A percentile compares a stretch with the other conserved stretches of the same genome.
Conservation (phyloP, 2,329 filamentous ascomycete species). For the Macrophomina phaseolina region DNA sequence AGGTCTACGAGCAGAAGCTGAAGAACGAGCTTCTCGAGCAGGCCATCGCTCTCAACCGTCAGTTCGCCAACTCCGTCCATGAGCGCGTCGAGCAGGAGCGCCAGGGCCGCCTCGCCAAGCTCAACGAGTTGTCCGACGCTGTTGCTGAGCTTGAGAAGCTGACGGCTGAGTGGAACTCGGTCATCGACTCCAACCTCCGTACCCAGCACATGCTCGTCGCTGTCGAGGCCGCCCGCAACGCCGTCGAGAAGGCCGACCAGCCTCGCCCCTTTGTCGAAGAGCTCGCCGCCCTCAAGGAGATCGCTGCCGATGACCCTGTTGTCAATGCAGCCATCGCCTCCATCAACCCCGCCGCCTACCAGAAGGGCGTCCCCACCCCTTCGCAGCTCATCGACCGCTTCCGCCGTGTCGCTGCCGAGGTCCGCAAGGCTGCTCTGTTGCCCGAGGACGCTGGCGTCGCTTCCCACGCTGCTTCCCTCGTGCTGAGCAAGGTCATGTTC, state of each 20-base stretch:
- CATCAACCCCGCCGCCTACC: slow-evolving; percentile 92
- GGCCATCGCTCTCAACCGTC: slow-evolving; percentile 83
- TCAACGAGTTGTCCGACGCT: slow-evolving; percentile 77
- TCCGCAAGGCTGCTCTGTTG: slow-evolving; percentile 90
- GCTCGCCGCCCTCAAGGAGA: slow-evolving; percentile 92
- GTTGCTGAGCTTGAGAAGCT: slow-evolving; percentile 87
- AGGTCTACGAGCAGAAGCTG: slow-evolving; percentile 81
- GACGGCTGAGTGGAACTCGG: slow-evolving; percentile 85
- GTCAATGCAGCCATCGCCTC: slow-evolving; percentile 95
- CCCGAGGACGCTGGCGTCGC: slow-evolving; percentile 94
- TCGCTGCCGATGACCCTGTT: slow-evolving; percentile 81
- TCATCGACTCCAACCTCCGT: slow-evolving; percentile 87
- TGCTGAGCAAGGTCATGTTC: slow-evolving; percentile 94
- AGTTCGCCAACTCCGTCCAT: slow-evolving; percentile 80
- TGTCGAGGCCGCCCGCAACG: slow-evolving; percentile 87
- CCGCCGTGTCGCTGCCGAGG: slow-evolving; percentile 87
- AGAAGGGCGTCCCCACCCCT: slow-evolving; percentile 83
- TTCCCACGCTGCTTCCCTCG: slow-evolving; percentile 86
- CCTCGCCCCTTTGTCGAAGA: slow-evolving; percentile 89
- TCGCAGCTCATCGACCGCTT: slow-evolving; percentile 93
- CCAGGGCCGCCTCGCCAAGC: slow-evolving; percentile 81
- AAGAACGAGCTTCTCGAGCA: slow-evolving; percentile 89
- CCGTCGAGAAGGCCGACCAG: slow-evolving; percentile 74
- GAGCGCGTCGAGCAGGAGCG: slow-evolving; percentile 87
- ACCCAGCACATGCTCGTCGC: slow-evolving; percentile 97